phyloP scores from a whole-genome alignment of 768 basidiomycete genomes.

The Symmetrospora coprosmae region DNA sequence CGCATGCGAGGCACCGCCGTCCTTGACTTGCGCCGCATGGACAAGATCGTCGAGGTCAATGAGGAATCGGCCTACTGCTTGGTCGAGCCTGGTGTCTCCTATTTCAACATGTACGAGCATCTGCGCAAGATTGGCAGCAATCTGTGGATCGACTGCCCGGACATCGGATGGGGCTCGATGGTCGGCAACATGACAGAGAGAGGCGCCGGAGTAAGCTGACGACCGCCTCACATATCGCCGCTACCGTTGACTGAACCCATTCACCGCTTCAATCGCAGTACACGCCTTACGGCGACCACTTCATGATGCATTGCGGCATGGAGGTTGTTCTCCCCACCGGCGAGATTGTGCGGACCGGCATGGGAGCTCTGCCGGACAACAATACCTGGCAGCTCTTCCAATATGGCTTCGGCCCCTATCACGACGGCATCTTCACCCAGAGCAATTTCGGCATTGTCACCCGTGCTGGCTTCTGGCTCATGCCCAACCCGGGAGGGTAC shows the following conservation, averaged over 20 bases:
- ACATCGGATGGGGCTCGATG: constrained; percentile 25
- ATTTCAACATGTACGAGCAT: constrained; percentile 27
- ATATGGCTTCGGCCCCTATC: constrained; percentile 26
- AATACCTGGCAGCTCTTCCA: constrained; percentile 26
- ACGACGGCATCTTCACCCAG: constrained; percentile 29
- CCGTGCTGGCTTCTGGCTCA: constrained; percentile 25
- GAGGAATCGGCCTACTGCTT: constrained; percentile 22
- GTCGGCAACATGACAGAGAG: constrained; percentile 21
- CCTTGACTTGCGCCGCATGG: constrained; percentile 22
- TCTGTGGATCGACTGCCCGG: constrained; percentile 25
- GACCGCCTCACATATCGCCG: too few species aligned
- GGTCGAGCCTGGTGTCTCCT: constrained; percentile 27
- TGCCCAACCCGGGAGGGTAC: constrained; percentile 24
- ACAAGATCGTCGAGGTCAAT: constrained; percentile 26
- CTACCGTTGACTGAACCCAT: too few species aligned
- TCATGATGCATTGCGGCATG: constrained; percentile 26
- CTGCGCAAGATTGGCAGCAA: constrained; percentile 21
- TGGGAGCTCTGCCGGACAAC: constrained; percentile 23
- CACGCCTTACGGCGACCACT: constrained; percentile 27
- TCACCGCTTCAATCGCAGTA: too few species aligned
- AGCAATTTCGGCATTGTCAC: constrained; percentile 25
- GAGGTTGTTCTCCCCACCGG: constrained; percentile 29
- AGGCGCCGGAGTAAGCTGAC: too few species aligned
- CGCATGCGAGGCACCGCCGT: constrained; percentile 23
- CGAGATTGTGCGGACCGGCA: constrained; percentile 26